These are phyloP conservation scores for Hawksworthiomyces lignivorus DNA, from an alignment of 2,329 filamentous ascomycete species.

Conservation along the genomic window DNA sequence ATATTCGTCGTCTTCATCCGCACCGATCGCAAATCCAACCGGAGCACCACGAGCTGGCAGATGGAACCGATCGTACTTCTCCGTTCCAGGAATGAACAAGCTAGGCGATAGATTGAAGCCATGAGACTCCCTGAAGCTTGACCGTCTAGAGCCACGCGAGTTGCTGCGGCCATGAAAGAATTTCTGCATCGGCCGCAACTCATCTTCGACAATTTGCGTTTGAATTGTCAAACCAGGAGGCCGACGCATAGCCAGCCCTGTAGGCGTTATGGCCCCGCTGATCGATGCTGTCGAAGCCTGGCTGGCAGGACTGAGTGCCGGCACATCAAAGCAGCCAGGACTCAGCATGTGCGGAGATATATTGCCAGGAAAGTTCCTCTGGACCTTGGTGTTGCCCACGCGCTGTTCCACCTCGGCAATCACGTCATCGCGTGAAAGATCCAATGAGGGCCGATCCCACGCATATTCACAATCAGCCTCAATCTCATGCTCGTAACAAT, in stretches of 20 bases:
- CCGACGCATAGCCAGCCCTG: slow-evolving; percentile 22
- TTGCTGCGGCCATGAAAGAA: slow-evolving; percentile 28
- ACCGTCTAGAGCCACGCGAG: slow-evolving; percentile 35
- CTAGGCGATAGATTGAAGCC: slow-evolving; percentile 54
- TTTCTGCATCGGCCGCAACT: slow-evolving; percentile 9
- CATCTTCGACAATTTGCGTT: slow-evolving; percentile 2
- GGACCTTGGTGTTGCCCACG: neutral
- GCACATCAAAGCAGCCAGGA: slow-evolving; percentile 32
- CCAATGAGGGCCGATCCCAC: slow-evolving; percentile 53
- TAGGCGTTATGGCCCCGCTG: slow-evolving; percentile 40
- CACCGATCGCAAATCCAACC: slow-evolving; percentile 14
- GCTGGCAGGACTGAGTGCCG: slow-evolving; percentile 42
- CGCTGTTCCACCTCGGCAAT: slow-evolving; percentile 19
- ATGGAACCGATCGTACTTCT: slow-evolving; percentile 34
- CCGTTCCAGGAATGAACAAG: slow-evolving; percentile 49
- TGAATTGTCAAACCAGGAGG: slow-evolving; percentile 15
- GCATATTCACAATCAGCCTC: slow-evolving; percentile 61
- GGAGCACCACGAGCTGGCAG: slow-evolving; percentile 12
- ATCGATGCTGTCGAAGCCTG: slow-evolving; percentile 32
- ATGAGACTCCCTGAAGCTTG: slow-evolving; percentile 51
- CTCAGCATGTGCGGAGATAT: slow-evolving; percentile 21
- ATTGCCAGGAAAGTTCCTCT: slow-evolving; percentile 5
- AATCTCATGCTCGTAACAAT: slow-evolving; percentile 61
- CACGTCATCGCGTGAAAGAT: slow-evolving; percentile 29
- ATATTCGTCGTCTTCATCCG: slow-evolving; percentile 26